Percentiles rank a stretch among this genome's conserved stretches.
Conservation (phyloP, 345 rosid species). For the Brassica carinata region DNA sequence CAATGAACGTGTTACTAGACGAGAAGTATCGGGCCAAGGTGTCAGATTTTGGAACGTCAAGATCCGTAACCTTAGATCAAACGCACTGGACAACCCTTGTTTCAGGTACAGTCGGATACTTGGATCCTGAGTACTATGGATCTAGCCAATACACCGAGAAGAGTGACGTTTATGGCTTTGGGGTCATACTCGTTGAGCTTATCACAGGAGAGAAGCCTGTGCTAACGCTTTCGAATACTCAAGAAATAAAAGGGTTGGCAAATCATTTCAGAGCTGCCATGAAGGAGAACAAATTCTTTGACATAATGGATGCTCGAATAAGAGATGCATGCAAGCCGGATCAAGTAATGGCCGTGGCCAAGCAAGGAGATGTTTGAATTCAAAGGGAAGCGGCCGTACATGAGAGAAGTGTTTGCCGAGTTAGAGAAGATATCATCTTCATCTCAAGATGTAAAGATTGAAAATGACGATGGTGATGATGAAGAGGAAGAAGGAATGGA, state of each 20-base stretch:
- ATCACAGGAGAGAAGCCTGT: conserved; percentile 9
- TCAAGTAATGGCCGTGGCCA: conserved; percentile 13
- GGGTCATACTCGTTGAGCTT: conserved; percentile 4
- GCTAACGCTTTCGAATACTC: not conserved
- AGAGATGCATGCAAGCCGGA: conserved; percentile 14
- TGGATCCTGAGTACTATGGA: conserved; percentile 10
- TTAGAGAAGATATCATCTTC: conserved; percentile 35
- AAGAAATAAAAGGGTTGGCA: conserved; percentile 9
- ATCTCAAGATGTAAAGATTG: not conserved
- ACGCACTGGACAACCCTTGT: conserved; percentile 10
- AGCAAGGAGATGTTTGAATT: conserved; percentile 48
- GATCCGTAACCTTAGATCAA: not conserved
- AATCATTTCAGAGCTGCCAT: conserved; percentile 11
- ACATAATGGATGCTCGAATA: not conserved
- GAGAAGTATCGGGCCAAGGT: conserved; percentile 15
- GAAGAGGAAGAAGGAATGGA: conserved; percentile 16
- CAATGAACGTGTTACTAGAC: conserved; percentile 10
- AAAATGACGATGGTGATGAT: not conserved
- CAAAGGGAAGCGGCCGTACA: conserved; percentile 50
- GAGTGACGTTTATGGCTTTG: conserved; percentile 6
- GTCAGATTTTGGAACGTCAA: conserved; percentile 3
- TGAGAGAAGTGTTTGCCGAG: conserved; percentile 54
- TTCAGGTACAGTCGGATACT: conserved; percentile 28
- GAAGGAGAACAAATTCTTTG: not conserved
- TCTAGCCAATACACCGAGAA: conserved; percentile 4